Base-by-base conservation (phyloP, 129 eudicot species). In the Arctium lappa region DNA sequence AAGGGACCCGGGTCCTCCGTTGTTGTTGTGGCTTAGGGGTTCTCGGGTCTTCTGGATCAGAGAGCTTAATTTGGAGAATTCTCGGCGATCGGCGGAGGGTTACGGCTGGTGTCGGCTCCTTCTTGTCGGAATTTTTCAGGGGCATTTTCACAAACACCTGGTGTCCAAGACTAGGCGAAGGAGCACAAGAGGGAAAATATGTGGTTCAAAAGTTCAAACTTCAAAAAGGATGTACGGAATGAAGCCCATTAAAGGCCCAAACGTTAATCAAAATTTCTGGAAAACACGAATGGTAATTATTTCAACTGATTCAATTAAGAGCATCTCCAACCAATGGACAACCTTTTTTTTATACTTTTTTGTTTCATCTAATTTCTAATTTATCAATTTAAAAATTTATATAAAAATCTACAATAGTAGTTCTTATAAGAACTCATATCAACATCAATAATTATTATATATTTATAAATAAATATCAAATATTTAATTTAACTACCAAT, bases 61-160 rank as follows among this genome's bases (percentile, higher is more conserved):
- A 36, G 65, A 44, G 34, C 46, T 60, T 86, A 16, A 82, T 79
- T 44, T 68, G 89, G 53, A 36, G 88, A 72, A 89, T 80, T 38
- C 96, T 87, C 2, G 95, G 91, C 30, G 97, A 93, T 32, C 97
- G 69, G 73, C 97, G 84, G 39, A 83, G 90, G 70, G 73, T 38
- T 72, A 73, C 69, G 69, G 89, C 38, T 72, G 68, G 80, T 2
- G 36, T 80, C 38, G 78, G 72, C 6, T 85, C 77, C 79, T 22
- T 22, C 11, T 68, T 78, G 74, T 6, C 39, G 85, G 82, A 77
- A 46, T 78, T 89, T 88, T 79, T 81, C 5, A 73, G 68, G 62
- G 85, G 88, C 97, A 92, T 92, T 92, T 91, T 78, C 62, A 53
- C 98, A 79, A 88, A 84, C 96, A 80, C 81, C 44, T 76, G 56